These are phyloP conservation scores for Fusarium sororula DNA, from an alignment of 2,329 filamentous ascomycete genomes.

Conservation along the genomic window DNA sequence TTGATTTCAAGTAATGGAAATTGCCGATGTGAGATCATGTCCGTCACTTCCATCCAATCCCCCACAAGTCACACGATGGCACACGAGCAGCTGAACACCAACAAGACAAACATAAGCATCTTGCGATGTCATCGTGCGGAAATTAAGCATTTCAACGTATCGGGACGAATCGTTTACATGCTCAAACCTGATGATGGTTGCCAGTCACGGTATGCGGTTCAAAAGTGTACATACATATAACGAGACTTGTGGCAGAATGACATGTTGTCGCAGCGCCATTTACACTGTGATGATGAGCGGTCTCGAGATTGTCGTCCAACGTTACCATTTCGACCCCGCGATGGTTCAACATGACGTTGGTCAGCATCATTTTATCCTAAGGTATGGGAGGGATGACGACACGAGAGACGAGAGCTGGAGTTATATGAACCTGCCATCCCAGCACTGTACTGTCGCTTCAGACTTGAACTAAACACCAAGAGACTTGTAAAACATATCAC, in stretches of 20 bases:
- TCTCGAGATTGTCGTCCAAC: conserved; percentile 20
- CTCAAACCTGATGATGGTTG: neutral
- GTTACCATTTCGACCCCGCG: conserved; percentile 29
- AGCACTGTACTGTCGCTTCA: neutral
- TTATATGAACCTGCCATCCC: conserved; percentile 32
- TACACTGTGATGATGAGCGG: conserved; percentile 41
- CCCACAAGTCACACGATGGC: neutral
- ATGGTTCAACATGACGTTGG: conserved; percentile 37
- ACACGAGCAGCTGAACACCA: neutral
- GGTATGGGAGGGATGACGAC: conserved; percentile 33
- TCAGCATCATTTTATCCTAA: conserved; percentile 35
- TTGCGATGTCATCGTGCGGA: conserved; percentile 7
- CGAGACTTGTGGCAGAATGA: fast-evolving
- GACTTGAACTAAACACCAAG: neutral
- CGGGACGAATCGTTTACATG: neutral
- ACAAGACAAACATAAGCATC: neutral
- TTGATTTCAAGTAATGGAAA: neutral
- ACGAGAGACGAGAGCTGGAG: neutral
- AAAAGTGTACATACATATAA: neutral
- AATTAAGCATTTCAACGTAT: neutral
- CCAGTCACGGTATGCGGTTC: neutral
- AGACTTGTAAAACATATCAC: neutral
- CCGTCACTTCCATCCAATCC: neutral
- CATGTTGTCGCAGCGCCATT: conserved; percentile 14
- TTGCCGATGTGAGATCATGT: neutral